phyloP scores from a whole-genome alignment of 192 early-diverging fungal genomes.

The Gryganskiella cystojenkinii region DNA sequence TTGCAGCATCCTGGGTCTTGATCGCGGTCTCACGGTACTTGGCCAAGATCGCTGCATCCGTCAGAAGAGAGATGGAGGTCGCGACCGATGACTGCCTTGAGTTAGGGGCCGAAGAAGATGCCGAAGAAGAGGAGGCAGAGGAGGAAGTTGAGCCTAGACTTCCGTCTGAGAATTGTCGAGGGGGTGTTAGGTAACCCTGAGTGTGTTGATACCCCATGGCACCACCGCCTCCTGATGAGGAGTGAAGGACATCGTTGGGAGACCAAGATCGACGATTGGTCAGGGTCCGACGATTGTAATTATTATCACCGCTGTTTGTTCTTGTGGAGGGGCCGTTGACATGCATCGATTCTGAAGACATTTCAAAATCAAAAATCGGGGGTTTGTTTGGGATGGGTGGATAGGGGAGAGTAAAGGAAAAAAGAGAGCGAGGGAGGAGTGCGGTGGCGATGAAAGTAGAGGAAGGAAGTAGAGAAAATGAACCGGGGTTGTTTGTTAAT shows the following conservation, averaged over 20 bases:
- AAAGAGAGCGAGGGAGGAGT: neutral
- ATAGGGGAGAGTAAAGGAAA: neutral
- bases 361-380: too few species aligned
- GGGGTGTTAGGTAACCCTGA: conserved; percentile 33
- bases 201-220: neutral
- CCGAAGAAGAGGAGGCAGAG: neutral
- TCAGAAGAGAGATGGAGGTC: conserved; percentile 39
- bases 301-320: neutral
- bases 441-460: too few species aligned
- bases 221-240: too few species aligned
- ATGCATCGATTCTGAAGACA: neutral
- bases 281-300: conserved; percentile 1
- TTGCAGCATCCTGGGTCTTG: conserved; percentile 78
- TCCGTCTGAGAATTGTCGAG: conserved; percentile 4
- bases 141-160: neutral
- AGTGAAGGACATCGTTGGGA: conserved; percentile 13
- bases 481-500: neutral
- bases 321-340: neutral
- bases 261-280: conserved; percentile 35
- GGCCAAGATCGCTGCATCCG: conserved; percentile 57
- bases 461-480: neutral
- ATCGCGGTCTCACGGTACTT: conserved; percentile 82
- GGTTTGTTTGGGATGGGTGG: too few species aligned
- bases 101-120: neutral
- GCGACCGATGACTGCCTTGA: conserved; percentile 10